These are phyloP conservation scores for Cucumis melo DNA, from an alignment of 306 rosid species.

Conservation along the genomic window DNA sequence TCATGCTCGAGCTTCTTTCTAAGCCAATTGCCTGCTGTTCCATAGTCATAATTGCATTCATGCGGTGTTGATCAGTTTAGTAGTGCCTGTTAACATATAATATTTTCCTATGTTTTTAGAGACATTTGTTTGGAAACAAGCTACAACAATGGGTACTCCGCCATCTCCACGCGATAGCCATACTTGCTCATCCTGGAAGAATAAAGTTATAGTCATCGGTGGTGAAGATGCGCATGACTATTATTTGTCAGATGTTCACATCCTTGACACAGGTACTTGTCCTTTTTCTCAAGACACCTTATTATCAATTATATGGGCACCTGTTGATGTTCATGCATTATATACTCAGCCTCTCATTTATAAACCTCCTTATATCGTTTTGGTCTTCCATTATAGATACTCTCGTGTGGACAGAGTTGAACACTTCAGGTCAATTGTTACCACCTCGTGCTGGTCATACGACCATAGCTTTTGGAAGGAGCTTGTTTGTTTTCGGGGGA, in stretches of 20 bases:
- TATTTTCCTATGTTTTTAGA: conserved; percentile 32
- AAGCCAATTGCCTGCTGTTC: neutral
- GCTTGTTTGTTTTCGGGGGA: conserved; percentile 91
- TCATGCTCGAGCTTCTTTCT: neutral
- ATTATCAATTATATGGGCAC: neutral
- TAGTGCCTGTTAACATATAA: neutral
- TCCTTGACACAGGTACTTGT: conserved; percentile 74
- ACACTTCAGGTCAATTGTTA: conserved; percentile 62
- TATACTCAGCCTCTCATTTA: neutral
- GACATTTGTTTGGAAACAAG: conserved; percentile 81
- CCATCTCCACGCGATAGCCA: conserved; percentile 99
- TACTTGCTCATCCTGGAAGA: conserved; percentile 85
- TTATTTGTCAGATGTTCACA: conserved; percentile 87
- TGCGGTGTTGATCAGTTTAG: neutral
- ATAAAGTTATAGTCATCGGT: conserved; percentile 70
- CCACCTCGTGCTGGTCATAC: conserved; percentile 96
- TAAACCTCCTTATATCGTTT: conserved; percentile 11
- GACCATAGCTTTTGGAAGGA: conserved; percentile 72
- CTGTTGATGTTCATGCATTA: neutral
- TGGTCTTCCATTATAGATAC: conserved; percentile 47
- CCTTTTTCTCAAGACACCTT: neutral
- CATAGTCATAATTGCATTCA: neutral
- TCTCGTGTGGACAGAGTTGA: conserved; percentile 82
- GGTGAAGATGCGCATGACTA: conserved; percentile 88
- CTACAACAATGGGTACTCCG: conserved; percentile 64